Percentiles rank a stretch among this genome's conserved stretches.
These are phyloP conservation scores for Vairimorpha apis DNA, from an alignment of 371 early-diverging fungal species.

Conservation along the genomic window DNA sequence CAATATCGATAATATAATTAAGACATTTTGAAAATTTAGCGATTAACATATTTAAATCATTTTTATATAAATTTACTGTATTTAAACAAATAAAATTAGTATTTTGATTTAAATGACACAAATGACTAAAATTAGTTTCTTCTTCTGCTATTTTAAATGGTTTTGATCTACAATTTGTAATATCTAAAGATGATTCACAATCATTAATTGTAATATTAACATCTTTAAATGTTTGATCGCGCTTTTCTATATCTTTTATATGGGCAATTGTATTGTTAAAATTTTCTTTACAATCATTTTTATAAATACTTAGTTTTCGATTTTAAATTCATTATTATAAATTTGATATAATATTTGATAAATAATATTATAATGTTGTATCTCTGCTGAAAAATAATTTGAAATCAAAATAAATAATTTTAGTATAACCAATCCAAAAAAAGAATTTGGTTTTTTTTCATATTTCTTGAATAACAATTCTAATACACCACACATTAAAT, in stretches of 20 bases:
- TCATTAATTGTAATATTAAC: too few relatives aligned
- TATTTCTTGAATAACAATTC: conserved; percentile 45
- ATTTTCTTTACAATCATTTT: too few relatives aligned
- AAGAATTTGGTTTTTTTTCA: conserved; percentile 13
- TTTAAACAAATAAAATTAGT: conserved; percentile 32
- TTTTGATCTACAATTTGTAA: too few relatives aligned
- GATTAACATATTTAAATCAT: conserved; percentile 53
- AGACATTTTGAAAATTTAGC: conserved; percentile 34
- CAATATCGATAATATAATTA: conserved; percentile 26
- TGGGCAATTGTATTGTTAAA: too few relatives aligned
- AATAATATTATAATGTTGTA: not conserved
- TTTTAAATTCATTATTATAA: conserved; percentile 3
- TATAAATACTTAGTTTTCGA: too few relatives aligned
- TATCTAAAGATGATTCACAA: too few relatives aligned
- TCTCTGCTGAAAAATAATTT: conserved; percentile 6
- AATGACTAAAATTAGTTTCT: too few relatives aligned
- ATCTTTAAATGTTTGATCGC: too few relatives aligned
- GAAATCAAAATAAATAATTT: conserved; percentile 24
- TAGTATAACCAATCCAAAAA: conserved; percentile 28
- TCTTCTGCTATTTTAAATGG: too few relatives aligned
- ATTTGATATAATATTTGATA: conserved; percentile 14
- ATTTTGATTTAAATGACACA: not conserved
- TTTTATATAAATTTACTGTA: conserved; percentile 14
- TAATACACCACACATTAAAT: conserved; percentile 44
- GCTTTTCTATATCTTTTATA: too few relatives aligned